phyloP scores from a whole-genome alignment of 1,139 yeast genomes.

The Zygoascus sp. region DNA sequence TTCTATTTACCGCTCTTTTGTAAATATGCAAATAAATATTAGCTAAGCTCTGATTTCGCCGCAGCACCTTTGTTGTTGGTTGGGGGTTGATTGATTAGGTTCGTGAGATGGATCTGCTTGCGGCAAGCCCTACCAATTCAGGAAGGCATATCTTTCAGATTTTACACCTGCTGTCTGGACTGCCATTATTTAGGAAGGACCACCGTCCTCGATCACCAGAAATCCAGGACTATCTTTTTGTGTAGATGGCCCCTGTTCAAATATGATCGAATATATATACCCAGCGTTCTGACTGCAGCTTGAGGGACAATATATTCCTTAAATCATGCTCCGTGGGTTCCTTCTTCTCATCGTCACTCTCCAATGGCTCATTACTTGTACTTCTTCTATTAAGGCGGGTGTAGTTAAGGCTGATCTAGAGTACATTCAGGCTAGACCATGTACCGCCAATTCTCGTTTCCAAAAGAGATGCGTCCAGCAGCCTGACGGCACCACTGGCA shows the following conservation, averaged over 20 bases:
- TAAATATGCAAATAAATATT: background rate
- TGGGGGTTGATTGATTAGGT: background rate
- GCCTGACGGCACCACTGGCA: conserved; percentile 8
- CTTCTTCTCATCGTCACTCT: background rate
- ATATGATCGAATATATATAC: no score
- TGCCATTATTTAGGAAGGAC: background rate
- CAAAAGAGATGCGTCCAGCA: conserved; percentile 5
- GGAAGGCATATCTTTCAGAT: background rate
- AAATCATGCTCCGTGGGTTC: background rate
- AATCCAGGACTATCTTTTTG: background rate
- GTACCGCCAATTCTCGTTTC: conserved; percentile 4
- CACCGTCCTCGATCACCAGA: background rate
- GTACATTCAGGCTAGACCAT: conserved; percentile 14
- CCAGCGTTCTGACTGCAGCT: no score
- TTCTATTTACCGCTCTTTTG: background rate
- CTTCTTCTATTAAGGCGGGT: conserved; percentile 1
- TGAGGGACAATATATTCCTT: no score
- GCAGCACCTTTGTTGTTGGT: background rate
- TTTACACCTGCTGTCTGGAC: background rate
- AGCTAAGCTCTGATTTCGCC: no score
- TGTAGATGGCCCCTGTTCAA: no score
- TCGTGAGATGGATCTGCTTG: background rate
- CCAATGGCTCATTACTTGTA: background rate
- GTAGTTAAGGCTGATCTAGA: conserved; percentile 17
- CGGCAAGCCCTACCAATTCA: conserved; percentile 2